phyloP scores from a whole-genome alignment of 169 alveolate genomes.

The Perkinsus marinus region DNA sequence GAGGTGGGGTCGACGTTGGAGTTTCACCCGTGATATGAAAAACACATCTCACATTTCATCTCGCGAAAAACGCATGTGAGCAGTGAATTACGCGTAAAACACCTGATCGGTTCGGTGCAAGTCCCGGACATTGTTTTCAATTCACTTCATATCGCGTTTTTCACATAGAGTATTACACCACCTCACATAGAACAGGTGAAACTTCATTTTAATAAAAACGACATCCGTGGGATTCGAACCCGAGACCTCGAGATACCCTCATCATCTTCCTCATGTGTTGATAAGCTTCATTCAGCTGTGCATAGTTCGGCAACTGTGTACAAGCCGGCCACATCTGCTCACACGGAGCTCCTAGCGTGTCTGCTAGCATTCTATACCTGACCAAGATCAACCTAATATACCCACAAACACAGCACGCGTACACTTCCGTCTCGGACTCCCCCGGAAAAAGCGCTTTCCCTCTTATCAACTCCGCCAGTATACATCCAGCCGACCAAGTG shows the following conservation, averaged over 20 bases:
- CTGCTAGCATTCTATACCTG: background rate
- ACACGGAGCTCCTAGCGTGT: background rate
- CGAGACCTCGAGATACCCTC: background rate
- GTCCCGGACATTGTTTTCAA: too few species aligned
- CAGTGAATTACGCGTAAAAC: too few species aligned
- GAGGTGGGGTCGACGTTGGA: too few species aligned
- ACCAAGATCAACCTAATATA: background rate
- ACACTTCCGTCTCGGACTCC: background rate
- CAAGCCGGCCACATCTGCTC: background rate
- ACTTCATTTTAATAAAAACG: too few species aligned
- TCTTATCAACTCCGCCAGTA: background rate
- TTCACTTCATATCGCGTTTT: too few species aligned
- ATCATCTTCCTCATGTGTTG: background rate
- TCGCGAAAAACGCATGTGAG: too few species aligned
- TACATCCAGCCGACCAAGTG: background rate
- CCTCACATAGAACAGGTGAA: too few species aligned
- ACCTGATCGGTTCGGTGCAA: too few species aligned
- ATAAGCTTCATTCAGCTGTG: background rate
- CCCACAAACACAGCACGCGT: background rate
- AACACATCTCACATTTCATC: too few species aligned
- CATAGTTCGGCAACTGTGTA: background rate
- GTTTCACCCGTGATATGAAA: too few species aligned
- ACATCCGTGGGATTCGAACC: too few species aligned
- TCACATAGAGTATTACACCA: too few species aligned
- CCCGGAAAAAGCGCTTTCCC: background rate